A percentile compares a stretch with the other conserved stretches of the same genome.
Evolutionary conservation across 2,329 filamentous ascomycete species (phyloP).

Genomic region (Helminthosporium solani): DNA sequence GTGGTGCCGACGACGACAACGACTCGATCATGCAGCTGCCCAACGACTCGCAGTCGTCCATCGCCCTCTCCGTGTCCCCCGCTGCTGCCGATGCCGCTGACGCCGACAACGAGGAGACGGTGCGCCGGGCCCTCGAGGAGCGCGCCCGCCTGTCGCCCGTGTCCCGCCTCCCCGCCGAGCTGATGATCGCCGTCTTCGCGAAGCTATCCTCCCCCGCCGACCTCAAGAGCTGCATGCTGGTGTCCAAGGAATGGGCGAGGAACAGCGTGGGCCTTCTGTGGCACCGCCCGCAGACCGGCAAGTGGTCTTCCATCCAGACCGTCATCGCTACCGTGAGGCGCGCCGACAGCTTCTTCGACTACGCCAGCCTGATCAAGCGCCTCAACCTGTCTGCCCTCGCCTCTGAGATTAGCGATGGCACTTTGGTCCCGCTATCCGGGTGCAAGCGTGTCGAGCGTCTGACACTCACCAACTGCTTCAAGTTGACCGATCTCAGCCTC

Average conservation of each 20-base stretch:
- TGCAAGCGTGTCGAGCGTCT: constrained; percentile 92
- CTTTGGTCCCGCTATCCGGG: constrained; percentile 73
- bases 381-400: constrained; percentile 83
- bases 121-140: constrained; percentile 56
- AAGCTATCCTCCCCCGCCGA: constrained; percentile 76
- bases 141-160: constrained; percentile 74
- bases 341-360: constrained; percentile 78
- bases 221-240: constrained; percentile 83
- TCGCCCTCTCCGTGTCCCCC: constrained; percentile 76
- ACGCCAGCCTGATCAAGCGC: constrained; percentile 86
- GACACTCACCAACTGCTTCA: constrained; percentile 85
- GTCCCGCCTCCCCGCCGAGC: constrained; percentile 84
- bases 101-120: constrained; percentile 69
- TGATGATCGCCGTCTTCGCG: constrained; percentile 88
- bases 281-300: constrained; percentile 89
- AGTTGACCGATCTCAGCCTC: constrained; percentile 80
- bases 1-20: constrained; percentile 83
- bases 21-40: constrained; percentile 81
- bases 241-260: constrained; percentile 89
- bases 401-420: constrained; percentile 81
- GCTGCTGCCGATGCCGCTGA: no score
- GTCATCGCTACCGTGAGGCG: constrained; percentile 78
- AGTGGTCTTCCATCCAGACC: constrained; percentile 75
- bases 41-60: constrained; percentile 91
- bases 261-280: constrained; percentile 92